These are phyloP conservation scores for Boletellus ananiceps DNA, from an alignment of 768 basidiomycete genomes.

Conservation along the genomic window DNA sequence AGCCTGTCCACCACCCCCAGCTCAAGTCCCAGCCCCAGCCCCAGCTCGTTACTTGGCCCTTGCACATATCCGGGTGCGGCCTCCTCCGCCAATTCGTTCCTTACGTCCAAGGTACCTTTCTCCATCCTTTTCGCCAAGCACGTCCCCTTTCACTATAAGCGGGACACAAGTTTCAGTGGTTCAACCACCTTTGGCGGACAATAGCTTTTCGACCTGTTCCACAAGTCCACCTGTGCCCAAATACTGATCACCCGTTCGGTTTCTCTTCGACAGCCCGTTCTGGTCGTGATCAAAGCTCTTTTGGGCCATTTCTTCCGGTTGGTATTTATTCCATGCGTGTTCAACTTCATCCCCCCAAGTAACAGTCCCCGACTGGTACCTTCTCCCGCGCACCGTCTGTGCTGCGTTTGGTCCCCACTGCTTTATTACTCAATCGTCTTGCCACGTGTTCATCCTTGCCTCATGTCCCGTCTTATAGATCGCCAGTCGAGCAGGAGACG, in stretches of 20 bases:
- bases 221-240: slow-evolving; percentile 23
- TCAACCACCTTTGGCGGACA: slow-evolving; percentile 22
- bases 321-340: slow-evolving; percentile 27
- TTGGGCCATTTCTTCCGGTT: slow-evolving; percentile 18
- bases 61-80: slow-evolving; percentile 50
- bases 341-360: slow-evolving; percentile 12
- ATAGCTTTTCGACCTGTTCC: slow-evolving; percentile 22
- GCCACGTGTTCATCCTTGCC: slow-evolving; percentile 15
- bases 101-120: slow-evolving; percentile 49
- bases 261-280: slow-evolving; percentile 20
- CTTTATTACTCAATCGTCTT: slow-evolving; percentile 19
- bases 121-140: slow-evolving; percentile 4
- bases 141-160: slow-evolving; percentile 9
- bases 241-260: slow-evolving; percentile 18
- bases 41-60: slow-evolving; percentile 3
- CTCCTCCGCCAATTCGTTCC: slow-evolving; percentile 64
- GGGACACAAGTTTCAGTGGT: slow-evolving; percentile 21
- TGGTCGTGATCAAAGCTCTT: slow-evolving; percentile 22
- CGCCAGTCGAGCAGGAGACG: slow-evolving; percentile 43
- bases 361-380: slow-evolving; percentile 11
- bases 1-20: no score
- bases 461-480: slow-evolving; percentile 40
- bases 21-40: no score
- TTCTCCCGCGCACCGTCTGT: neutral
- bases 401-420: neutral